These are phyloP conservation scores for Penicillium nordicum DNA, from an alignment of 2,329 filamentous ascomycete genomes.

Conservation along the genomic window DNA sequence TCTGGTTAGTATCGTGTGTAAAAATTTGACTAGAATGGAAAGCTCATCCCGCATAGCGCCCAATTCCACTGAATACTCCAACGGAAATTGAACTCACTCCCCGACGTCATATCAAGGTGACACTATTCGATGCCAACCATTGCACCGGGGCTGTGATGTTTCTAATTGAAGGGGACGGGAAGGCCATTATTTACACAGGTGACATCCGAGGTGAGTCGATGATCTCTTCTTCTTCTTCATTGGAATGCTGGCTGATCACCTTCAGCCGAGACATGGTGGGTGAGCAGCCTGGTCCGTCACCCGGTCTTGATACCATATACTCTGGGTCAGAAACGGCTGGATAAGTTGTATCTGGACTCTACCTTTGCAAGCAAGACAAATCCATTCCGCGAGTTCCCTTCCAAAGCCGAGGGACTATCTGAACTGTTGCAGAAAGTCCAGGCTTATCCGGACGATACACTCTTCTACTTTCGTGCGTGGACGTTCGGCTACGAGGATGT, in stretches of 20 bases:
- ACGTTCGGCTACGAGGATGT: slow-evolving; percentile 93
- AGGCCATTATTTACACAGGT: slow-evolving; percentile 80
- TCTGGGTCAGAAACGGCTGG: slow-evolving; percentile 61
- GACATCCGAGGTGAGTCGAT: slow-evolving; percentile 63
- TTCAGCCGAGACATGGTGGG: slow-evolving; percentile 74
- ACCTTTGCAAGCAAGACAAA: slow-evolving; percentile 62
- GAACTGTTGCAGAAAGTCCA: slow-evolving; percentile 69
- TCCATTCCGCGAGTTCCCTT: slow-evolving; percentile 52
- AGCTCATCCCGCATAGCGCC: slow-evolving; percentile 52
- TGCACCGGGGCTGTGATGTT: slow-evolving; percentile 92
- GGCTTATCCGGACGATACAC: slow-evolving; percentile 66
- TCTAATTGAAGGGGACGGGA: slow-evolving; percentile 69
- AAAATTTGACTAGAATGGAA: neutral
- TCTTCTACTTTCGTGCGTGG: slow-evolving; percentile 85
- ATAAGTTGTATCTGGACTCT: slow-evolving; percentile 86
- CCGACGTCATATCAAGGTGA: slow-evolving; percentile 69
- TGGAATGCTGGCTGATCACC: slow-evolving; percentile 7
- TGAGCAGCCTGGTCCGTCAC: slow-evolving; percentile 67
- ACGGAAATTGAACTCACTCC: slow-evolving; percentile 71
- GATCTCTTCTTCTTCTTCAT: neutral
- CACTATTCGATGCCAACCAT: slow-evolving; percentile 86
- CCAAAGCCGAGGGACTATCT: slow-evolving; percentile 69
- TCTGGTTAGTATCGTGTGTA: slow-evolving; percentile 47
- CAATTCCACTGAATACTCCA: slow-evolving; percentile 77
- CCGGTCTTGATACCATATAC: slow-evolving; percentile 74